These are phyloP conservation scores for Exophiala oligosperma DNA, from an alignment of 2,329 filamentous ascomycete genomes.

Conservation along the genomic window DNA sequence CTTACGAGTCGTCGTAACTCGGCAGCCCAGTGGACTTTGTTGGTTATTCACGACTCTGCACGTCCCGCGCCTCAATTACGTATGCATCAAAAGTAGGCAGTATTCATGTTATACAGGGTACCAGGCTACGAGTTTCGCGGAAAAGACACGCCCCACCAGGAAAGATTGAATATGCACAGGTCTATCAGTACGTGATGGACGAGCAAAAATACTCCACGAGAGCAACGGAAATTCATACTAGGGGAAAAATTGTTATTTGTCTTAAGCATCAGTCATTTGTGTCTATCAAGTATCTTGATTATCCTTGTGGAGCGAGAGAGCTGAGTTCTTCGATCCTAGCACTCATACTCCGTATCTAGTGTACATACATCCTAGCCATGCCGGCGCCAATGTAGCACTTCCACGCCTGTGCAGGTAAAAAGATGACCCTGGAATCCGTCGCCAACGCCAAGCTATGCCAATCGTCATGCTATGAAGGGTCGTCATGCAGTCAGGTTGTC, in stretches of 20 bases:
- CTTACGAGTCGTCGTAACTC: not conserved
- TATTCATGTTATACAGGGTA: not conserved
- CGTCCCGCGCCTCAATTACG: not conserved
- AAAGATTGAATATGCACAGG: not conserved
- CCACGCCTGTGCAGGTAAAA: not conserved
- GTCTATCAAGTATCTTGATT: not conserved
- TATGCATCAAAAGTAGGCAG: not conserved
- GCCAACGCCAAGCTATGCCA: slow-evolving; percentile 14
- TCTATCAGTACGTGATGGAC: not conserved
- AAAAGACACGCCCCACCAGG: not conserved
- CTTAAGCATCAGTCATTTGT: not conserved
- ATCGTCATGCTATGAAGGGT: not conserved
- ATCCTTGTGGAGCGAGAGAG: slow-evolving; percentile 6
- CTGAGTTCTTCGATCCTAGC: slow-evolving; percentile 3
- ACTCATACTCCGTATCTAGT: not conserved
- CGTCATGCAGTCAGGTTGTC: slow-evolving; percentile 1
- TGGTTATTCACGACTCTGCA: not conserved
- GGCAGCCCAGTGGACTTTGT: not conserved
- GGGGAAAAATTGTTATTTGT: not conserved
- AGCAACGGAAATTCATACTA: not conserved
- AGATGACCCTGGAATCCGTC: not conserved
- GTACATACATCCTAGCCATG: slow-evolving; percentile 11
- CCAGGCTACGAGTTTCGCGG: not conserved
- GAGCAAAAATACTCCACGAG: not conserved
- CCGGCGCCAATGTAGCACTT: not conserved